Base-by-base conservation (phyloP, 352 stramenopile species). In the Phytophthora sp. region DNA sequence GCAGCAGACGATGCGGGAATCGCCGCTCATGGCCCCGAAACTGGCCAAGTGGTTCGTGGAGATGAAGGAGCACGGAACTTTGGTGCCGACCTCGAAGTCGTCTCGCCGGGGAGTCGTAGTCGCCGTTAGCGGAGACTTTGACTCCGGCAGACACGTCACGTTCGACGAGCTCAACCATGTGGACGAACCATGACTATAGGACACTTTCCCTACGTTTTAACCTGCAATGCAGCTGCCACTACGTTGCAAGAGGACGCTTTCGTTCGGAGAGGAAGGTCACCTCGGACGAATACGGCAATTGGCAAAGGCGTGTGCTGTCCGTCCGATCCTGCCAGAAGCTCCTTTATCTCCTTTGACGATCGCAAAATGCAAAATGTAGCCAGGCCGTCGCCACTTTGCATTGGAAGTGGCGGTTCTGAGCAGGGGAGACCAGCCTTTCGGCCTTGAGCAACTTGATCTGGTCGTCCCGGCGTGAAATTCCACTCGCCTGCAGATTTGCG, bases 131-230 rank as follows among this genome's bases (percentile, higher is more conserved):
- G 72, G 72, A 21, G 58, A 63, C 27, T 92, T 89, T 44, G 69
- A 84, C 31, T 81, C 75, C 1, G 88, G 82, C 46, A 70, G 62
- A n/a, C 75, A 94, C 60, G 57, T 94, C 32, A 87, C 93, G 54
- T 96, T 90, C 68, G 88, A 80, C 54, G 84, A 87, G 45, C 58
- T 83, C 17, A 62, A 64, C 35, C 48, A 65, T 21, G 27, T 72
- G 5, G 61, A 67, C 30, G 24, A 53, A 10, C 35, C 27, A 43
- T 52, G 35, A 50, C 8, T 27, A n/a, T 50, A 50, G 24, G 37
- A 38, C 28, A 6, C 6, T 32, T 32, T 32, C 28, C 28, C 32
- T 43, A 43, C 35, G 17, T 43, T n/a, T n/a, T n/a, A n/a, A 15
- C 35, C 7, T 15, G 7, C 23, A 55, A 35, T 55, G 27, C 27